Conservation (phyloP, 768 basidiomycete genomes). For the Tubosaeta brunneosetosa region DNA sequence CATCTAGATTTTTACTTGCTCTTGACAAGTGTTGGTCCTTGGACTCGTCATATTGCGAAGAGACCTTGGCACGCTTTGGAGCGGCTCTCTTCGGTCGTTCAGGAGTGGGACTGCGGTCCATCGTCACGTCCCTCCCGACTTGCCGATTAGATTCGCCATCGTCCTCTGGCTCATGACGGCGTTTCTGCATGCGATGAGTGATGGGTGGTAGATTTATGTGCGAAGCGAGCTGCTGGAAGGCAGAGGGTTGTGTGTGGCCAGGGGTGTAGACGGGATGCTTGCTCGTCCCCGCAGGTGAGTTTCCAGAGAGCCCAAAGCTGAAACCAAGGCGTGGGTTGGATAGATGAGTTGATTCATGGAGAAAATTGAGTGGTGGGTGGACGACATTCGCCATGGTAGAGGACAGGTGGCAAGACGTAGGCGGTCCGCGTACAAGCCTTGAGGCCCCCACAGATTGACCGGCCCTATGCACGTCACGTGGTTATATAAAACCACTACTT, state of each 20-base stretch:
- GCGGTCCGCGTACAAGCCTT: constrained; percentile 10
- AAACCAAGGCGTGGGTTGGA: constrained; percentile 66
- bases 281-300: constrained; percentile 39
- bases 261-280: constrained; percentile 45
- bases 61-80: constrained; percentile 55
- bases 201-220: constrained; percentile 41
- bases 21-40: constrained; percentile 44
- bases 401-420: constrained; percentile 16
- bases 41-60: constrained; percentile 20
- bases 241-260: constrained; percentile 38
- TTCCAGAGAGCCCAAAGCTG: constrained; percentile 58
- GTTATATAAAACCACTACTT: constrained; percentile 9
- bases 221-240: constrained; percentile 54
- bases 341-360: constrained; percentile 53
- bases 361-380: constrained; percentile 61
- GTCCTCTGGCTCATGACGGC: constrained; percentile 68
- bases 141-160: constrained; percentile 42
- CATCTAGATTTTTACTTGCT: constrained; percentile 40
- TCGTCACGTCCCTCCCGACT: constrained; percentile 54
- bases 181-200: constrained; percentile 49
- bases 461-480: constrained; percentile 37
- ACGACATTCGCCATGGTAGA: constrained; percentile 70
- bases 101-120: constrained; percentile 84
- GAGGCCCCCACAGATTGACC: constrained; percentile 18
- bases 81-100: constrained; percentile 68